Evolutionary conservation across 2,329 filamentous ascomycete species (phyloP).

Genomic region (Scedosporium aurantiacum): DNA sequence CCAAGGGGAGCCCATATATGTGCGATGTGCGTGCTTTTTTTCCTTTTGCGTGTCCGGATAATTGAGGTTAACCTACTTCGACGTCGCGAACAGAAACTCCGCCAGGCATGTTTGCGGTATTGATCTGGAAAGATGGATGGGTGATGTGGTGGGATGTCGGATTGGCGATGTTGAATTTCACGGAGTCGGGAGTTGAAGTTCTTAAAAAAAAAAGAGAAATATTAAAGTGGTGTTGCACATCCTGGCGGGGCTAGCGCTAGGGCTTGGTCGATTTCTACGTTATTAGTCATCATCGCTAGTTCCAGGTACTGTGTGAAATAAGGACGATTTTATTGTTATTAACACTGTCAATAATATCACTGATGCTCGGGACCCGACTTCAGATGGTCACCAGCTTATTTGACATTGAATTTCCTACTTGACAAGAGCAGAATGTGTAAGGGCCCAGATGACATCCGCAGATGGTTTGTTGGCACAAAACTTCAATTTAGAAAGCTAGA

Average conservation of each 20-base stretch:
- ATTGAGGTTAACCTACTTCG: constrained; percentile 50
- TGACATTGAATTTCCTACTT: too few species aligned
- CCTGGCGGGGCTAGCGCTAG: constrained; percentile 5
- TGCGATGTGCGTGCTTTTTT: constrained; percentile 4
- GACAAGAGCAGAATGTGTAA: too few species aligned
- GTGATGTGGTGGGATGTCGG: constrained; percentile 21
- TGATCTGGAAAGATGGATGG: constrained; percentile 19
- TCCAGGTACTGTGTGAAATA: background rate
- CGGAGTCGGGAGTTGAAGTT: constrained; percentile 3
- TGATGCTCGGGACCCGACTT: too few species aligned
- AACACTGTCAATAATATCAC: background rate
- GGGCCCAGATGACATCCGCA: too few species aligned
- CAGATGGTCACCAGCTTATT: too few species aligned
- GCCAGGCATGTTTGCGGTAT: constrained; percentile 63
- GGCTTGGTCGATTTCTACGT: too few species aligned
- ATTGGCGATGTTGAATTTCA: constrained; percentile 9
- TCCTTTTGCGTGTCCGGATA: constrained; percentile 2
- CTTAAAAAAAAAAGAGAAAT: constrained; percentile 2
- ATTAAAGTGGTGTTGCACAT: constrained; percentile 7
- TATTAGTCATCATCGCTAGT: constrained; percentile 9
- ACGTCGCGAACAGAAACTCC: constrained; percentile 78
- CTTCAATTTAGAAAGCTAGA: too few species aligned
- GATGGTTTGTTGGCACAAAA: too few species aligned
- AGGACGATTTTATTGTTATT: background rate
- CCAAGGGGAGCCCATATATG: background rate